Percentiles rank a stretch among this genome's conserved stretches.
Evolutionary conservation across 1,284 basidiomycete species (phyloP).

Genomic region (Kalmanozyma brasiliensis): DNA sequence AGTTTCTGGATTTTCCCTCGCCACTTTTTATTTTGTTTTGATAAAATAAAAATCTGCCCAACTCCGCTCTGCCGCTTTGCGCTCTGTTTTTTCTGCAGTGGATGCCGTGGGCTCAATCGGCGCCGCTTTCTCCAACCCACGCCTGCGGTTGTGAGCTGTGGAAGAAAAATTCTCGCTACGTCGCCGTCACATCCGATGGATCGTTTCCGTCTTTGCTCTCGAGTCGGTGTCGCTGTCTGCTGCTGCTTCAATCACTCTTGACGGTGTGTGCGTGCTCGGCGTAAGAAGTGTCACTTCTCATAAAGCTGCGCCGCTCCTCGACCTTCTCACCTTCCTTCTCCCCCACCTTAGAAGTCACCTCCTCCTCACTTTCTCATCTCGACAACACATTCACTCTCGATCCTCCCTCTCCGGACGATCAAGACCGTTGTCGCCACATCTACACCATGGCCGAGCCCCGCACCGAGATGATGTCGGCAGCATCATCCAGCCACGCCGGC

Average conservation of each 20-base stretch:
- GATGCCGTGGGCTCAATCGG: constrained; percentile 2
- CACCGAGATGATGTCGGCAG: constrained; percentile 20
- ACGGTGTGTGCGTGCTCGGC: too few relatives aligned
- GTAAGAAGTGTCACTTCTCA: too few relatives aligned
- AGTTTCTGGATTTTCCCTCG: too few relatives aligned
- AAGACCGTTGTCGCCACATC: neutral
- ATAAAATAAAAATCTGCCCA: neutral
- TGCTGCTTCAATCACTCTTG: too few relatives aligned
- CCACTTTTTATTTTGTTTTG: neutral
- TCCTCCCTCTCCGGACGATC: too few relatives aligned
- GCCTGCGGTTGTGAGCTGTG: too few relatives aligned
- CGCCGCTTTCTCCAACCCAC: too few relatives aligned
- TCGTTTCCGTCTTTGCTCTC: too few relatives aligned
- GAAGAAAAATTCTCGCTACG: neutral
- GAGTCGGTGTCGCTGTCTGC: neutral
- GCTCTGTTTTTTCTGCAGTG: neutral
- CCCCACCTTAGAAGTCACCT: too few relatives aligned
- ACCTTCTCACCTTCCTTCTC: neutral
- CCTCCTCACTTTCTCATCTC: neutral
- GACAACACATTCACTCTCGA: neutral
- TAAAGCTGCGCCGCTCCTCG: too few relatives aligned
- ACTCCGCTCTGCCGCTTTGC: neutral
- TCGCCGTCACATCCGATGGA: constrained; percentile 3
- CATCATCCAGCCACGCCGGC: constrained; percentile 12
- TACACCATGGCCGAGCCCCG: constrained; percentile 16